phyloP scores from a whole-genome alignment of 345 rosid species.

The Euclidium syriacum region DNA sequence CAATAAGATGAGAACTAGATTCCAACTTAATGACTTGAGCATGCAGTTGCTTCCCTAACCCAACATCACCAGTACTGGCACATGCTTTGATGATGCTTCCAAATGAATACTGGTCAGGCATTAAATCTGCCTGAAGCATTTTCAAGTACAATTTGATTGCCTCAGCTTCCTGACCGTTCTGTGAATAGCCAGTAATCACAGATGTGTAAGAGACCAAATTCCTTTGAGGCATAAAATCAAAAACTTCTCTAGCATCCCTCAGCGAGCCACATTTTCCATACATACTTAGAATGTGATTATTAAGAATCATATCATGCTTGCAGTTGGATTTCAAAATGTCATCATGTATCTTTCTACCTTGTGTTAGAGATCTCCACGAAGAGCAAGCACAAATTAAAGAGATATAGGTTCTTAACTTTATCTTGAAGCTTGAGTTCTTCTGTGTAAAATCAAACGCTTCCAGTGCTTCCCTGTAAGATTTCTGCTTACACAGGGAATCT shows the following conservation, averaged over 20 bases:
- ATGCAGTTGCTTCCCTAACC: constrained; percentile 53
- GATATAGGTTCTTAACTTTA: constrained; percentile 34
- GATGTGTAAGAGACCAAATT: constrained; percentile 83
- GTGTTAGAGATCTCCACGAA: constrained; percentile 36
- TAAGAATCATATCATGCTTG: constrained; percentile 40
- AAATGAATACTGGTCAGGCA: constrained; percentile 49
- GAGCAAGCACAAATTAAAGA: constrained; percentile 46
- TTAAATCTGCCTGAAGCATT: constrained; percentile 40
- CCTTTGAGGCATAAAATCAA: constrained; percentile 58
- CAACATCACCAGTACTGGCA: constrained; percentile 30
- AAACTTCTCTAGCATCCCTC: constrained; percentile 55
- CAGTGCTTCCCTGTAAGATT: constrained; percentile 40
- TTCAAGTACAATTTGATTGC: constrained; percentile 39
- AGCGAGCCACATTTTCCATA: constrained; percentile 72
- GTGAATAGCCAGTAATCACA: constrained; percentile 74
- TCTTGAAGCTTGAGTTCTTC: constrained; percentile 25
- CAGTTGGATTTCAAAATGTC: constrained; percentile 41
- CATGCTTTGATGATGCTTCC: constrained; percentile 55
- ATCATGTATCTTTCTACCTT: constrained; percentile 55
- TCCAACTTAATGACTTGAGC: constrained; percentile 47
- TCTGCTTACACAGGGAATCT: constrained; percentile 36
- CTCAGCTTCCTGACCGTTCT: constrained; percentile 41
- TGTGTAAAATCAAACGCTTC: constrained; percentile 39
- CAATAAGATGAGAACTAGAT: constrained; percentile 34
- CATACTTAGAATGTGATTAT: constrained; percentile 59